Base-by-base conservation (phyloP, 768 basidiomycete genomes). In the Amanita pseudoporphyria region DNA sequence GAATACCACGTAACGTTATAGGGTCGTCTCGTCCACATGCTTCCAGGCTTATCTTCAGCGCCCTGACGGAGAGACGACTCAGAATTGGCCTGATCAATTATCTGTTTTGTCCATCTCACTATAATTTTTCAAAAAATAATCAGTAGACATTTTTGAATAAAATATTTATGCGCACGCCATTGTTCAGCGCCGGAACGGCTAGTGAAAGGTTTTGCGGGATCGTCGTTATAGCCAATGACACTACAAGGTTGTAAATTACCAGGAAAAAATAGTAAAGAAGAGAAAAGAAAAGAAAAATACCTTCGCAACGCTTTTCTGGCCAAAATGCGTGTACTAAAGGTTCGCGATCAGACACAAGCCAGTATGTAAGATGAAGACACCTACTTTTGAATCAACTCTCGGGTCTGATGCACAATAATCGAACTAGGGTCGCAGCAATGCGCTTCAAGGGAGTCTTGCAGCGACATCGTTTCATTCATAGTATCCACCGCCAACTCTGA, bases 361-460 rank as follows among this genome's bases (percentile, higher is more conserved):
- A n/a, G 78, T 54, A 83, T 64, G 60, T 64, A 67, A 54, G 52
- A 28, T 41, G 26, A 45, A 79, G 62, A 82, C 84, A 55, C 83
- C 52, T 57, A 87, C 86, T 84, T 86, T 64, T 82, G 82, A 19
- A 87, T 68, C 60, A 81, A 84, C 60, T 87, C 85, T 53, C 81
- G 71, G 48, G 73, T 76, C 58, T 77, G 74, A 62, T 84, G 85
- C 12, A 84, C 68, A 39, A 88, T 67, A 1, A 75, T 68, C 36
- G 78, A 79, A 57, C 89, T 84, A 21, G 81, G 64, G 60, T 84
- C 83, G 67, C 87, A 90, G 18, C 64, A 68, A 61, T 90, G 87
- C 28, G 73, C 66, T 41, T 83, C 75, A 45, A 89, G 64, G 4
- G 78, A 74, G 50, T 82, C 82, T 54, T 87, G 78, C 44, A 90